Base-by-base conservation (phyloP, 768 basidiomycete species). In the Phylloporus sp. region DNA sequence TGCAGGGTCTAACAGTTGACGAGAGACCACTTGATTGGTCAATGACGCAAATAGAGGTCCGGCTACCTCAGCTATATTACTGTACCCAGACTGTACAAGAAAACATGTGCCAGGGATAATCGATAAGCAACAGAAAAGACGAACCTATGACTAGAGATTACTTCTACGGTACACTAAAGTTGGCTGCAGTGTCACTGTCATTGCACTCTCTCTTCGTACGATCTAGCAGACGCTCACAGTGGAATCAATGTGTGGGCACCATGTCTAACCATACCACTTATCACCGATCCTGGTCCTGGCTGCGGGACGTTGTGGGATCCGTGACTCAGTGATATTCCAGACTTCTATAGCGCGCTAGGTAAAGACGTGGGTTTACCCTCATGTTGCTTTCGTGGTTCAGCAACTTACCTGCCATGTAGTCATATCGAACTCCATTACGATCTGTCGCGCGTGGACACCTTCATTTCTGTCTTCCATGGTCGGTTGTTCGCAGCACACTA, bases 381-480 rank as follows among this genome's bases (percentile, higher is more conserved):
- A 11, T 26, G 26, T 22, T 16, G 8, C 10, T 6, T 11, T 26
- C 31, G 18, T 10, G 18, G 47, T 39, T 40, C 50, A 38, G 13
- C 66, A 77, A 28, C 10, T 44, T 56, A 93, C 95, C 80, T 78
- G 71, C 95, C 95, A 99, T 0, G 86, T 85, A 4, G 82, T 79
- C 82, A 89, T 85, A 58, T 95, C 94, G 59, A 97, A 84, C 67
- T 97, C 94, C 56, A 97, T 76, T 1, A 99, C 88, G 56, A 92
- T 80, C 66, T 99, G 95, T 40, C 82, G 80, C 62, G 88, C 92
- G 55, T 76, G 76, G 32, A 89, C 72, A 2, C 86, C 85, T 0
- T 75, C 73, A 1, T 69, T 70, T 54, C 85, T 85, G 56, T 91
- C 86, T 20, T 84, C 76, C 48, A 81, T 74, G 15, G 71, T 77